Percentiles rank a stretch among this genome's conserved stretches.
phyloP scores from a whole-genome alignment of 2,329 filamentous ascomycete genomes.

The Aspergillus vadensis region DNA sequence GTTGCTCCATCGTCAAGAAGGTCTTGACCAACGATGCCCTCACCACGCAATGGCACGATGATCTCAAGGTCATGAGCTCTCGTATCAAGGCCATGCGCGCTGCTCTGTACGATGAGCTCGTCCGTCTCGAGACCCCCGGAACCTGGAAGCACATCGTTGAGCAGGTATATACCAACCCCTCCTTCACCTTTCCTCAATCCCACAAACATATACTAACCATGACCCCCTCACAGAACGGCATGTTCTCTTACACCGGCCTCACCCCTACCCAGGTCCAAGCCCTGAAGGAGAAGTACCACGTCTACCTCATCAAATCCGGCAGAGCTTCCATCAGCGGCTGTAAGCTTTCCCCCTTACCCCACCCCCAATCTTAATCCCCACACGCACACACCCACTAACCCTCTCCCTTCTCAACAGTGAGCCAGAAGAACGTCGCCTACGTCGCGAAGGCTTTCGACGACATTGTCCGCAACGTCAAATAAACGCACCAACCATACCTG shows the following conservation, averaged over 20 bases:
- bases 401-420: conserved; percentile 29
- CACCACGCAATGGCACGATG: conserved; percentile 85
- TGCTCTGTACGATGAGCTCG: conserved; percentile 75
- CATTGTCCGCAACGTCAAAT: conserved; percentile 39
- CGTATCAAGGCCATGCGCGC: conserved; percentile 90
- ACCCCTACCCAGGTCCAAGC: conserved; percentile 47
- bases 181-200: background rate
- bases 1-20: conserved; percentile 78
- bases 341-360: conserved; percentile 25
- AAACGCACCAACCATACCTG: background rate
- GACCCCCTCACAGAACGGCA: conserved; percentile 58
- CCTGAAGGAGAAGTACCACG: conserved; percentile 46
- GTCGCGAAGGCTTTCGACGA: conserved; percentile 43
- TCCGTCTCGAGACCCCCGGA: conserved; percentile 80
- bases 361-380: background rate
- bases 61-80: conserved; percentile 87
- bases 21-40: conserved; percentile 77
- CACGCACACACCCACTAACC: background rate
- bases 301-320: conserved; percentile 46
- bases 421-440: conserved; percentile 43
- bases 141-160: conserved; percentile 98
- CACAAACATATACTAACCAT: conserved; percentile 4
- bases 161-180: conserved; percentile 63
- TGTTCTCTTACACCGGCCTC: conserved; percentile 79
- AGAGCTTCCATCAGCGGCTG: conserved; percentile 44